Percentiles rank a stretch among this genome's conserved stretches.
Conservation (phyloP, 164 flowering plant genomes). For the Pachysandra terminalis region DNA sequence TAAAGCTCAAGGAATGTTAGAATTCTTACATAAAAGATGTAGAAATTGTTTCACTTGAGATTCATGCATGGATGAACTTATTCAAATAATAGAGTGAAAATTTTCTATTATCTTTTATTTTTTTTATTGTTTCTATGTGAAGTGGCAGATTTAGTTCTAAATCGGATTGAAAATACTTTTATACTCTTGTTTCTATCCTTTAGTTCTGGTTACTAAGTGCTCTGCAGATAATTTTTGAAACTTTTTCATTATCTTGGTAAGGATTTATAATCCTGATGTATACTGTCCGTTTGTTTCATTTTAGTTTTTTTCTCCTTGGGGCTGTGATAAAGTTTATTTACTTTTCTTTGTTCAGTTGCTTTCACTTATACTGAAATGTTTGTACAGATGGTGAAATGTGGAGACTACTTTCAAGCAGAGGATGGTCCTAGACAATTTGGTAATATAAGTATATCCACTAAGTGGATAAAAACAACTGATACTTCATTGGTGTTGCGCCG, state of each 20-base stretch:
- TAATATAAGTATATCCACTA: slow-evolving; percentile 51
- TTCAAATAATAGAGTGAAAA: too few species aligned
- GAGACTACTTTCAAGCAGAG: slow-evolving; percentile 86
- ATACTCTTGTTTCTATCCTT: not conserved
- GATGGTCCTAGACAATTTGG: slow-evolving; percentile 83
- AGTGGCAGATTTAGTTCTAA: too few species aligned
- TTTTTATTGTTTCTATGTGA: too few species aligned
- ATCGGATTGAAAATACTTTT: too few species aligned
- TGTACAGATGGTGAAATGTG: slow-evolving; percentile 84
- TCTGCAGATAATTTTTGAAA: not conserved
- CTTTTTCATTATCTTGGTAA: not conserved
- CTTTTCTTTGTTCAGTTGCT: not conserved
- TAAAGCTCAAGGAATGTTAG: too few species aligned
- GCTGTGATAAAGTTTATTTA: not conserved
- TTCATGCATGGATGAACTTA: too few species aligned
- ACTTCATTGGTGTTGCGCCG: slow-evolving; percentile 56
- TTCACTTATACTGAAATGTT: slow-evolving; percentile 8
- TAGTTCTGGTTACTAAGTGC: not conserved
- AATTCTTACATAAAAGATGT: too few species aligned
- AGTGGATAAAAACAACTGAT: slow-evolving; percentile 49
- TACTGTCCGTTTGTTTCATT: not conserved
- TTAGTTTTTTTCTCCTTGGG: not conserved
- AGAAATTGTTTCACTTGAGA: too few species aligned
- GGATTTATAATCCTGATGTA: not conserved
- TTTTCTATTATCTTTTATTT: too few species aligned